Evolutionary conservation across 768 basidiomycete species (phyloP), one percentile per base, ranked within the genome.

Genomic region (Kwoniella europaea): DNA sequence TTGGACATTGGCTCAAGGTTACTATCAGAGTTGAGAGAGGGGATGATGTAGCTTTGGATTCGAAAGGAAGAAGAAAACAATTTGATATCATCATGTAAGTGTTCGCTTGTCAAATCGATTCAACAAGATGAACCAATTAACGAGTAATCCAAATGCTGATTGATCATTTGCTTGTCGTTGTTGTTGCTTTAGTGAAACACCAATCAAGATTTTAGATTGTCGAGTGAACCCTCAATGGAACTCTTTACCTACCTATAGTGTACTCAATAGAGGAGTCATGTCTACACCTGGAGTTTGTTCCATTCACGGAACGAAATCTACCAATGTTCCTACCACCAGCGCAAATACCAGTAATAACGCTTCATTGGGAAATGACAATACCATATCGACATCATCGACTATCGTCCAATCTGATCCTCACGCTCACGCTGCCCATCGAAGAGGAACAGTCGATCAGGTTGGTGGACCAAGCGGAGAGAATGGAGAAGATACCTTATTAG

Each of bases 121-220:
- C 35, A 35, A 35, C 7, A 35, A 7, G 1, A 35, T 35, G 35
- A 35, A 35, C 35, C 35, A 35, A 35, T 35, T 35, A 35, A 35
- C 35, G 7, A 35, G 35, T 35, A 7, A 7, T 35, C 35, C 35
- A 35, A 35, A 35, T 9, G 7, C 35, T 35, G 35, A 35, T 35
- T 35, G 35, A 35, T 35, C 35, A 35, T 35, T 35, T 35, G 35
- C 35, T 35, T 35, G 35, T 35, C 35, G 35, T 35, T 35, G 35
- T 35, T 35, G 35, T 35, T 41, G 22, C 20, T 16, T 75, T 69
- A 85, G 85, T 71, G 85, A 83, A 80, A 90, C 89, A 0, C 93
- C 94, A 0, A 87, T 97, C 46, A 90, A 92, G 66, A 89, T 98
- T 60, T 88, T 97, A 63, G 94, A 94, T 18, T 93, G 92, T 82